These are phyloP conservation scores for Cercophora newfieldiana DNA, from an alignment of 495 filamentous ascomycete species.

Conservation along the genomic window DNA sequence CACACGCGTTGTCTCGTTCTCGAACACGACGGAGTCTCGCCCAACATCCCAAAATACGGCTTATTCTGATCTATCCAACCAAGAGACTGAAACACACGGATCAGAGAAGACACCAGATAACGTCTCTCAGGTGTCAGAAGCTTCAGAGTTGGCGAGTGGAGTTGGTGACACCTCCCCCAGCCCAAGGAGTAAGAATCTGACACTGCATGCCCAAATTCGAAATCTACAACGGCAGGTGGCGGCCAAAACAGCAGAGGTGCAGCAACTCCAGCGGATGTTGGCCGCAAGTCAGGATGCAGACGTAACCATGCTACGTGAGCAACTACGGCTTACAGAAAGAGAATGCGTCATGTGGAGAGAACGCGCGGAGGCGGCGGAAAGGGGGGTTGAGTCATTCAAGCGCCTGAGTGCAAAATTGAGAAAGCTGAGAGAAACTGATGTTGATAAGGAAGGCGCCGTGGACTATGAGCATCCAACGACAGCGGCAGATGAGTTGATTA, in stretches of 20 bases:
- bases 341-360: slow-evolving; percentile 50
- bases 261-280: slow-evolving; percentile 43
- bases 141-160: background rate
- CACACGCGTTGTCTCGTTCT: background rate
- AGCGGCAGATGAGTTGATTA: background rate
- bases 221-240: slow-evolving; percentile 46
- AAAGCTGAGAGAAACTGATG: slow-evolving; percentile 21
- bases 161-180: background rate
- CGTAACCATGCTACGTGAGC: slow-evolving; percentile 43
- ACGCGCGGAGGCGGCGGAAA: slow-evolving; percentile 53
- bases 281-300: slow-evolving; percentile 39
- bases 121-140: background rate
- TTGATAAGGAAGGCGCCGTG: background rate
- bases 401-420: slow-evolving; percentile 30
- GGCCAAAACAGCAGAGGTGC: slow-evolving; percentile 40
- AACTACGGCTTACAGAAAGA: slow-evolving; percentile 44
- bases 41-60: background rate
- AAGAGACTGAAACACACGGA: background rate
- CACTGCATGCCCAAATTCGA: slow-evolving; percentile 48
- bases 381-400: slow-evolving; percentile 42
- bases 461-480: background rate
- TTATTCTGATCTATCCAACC: background rate
- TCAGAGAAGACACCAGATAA: background rate
- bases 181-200: slow-evolving; percentile 30
- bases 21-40: background rate